Percentiles rank a stretch among this genome's conserved stretches.
These are phyloP conservation scores for Moesziomyces antarcticus DNA, from an alignment of 1,284 basidiomycete species.

Conservation along the genomic window DNA sequence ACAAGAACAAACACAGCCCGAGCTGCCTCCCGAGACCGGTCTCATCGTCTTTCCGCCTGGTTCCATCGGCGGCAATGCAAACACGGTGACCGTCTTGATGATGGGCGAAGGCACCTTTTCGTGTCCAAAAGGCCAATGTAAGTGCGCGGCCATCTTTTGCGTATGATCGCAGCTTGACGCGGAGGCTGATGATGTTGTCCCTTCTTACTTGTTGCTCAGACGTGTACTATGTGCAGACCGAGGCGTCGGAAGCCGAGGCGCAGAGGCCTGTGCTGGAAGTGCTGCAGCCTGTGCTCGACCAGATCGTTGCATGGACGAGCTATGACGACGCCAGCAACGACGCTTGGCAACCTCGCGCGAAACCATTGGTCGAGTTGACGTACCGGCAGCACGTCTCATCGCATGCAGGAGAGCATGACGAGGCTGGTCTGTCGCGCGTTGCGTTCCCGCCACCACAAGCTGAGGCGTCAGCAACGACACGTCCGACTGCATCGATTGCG, in stretches of 20 bases:
- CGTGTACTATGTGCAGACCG: constrained; percentile 49
- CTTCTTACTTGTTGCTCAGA: constrained; percentile 2
- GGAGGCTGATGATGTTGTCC: background rate
- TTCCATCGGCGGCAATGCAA: constrained; percentile 25
- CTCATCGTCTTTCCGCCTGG: constrained; percentile 85
- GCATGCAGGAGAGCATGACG: background rate
- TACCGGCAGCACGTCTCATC: constrained; percentile 20
- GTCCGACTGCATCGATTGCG: constrained; percentile 25
- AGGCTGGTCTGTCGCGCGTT: constrained; percentile 11
- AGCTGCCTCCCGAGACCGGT: constrained; percentile 73
- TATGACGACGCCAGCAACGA: background rate
- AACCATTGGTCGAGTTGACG: constrained; percentile 30
- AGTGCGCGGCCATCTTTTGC: constrained; percentile 4
- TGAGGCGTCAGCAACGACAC: background rate
- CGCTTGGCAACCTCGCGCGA: background rate
- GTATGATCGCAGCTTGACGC: background rate
- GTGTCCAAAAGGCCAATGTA: constrained; percentile 75
- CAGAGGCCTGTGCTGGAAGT: constrained; percentile 5
- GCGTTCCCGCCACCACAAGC: constrained; percentile 23
- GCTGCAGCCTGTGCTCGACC: constrained; percentile 26
- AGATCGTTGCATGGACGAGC: constrained; percentile 12
- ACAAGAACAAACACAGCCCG: background rate
- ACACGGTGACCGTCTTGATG: constrained; percentile 74
- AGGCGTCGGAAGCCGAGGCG: constrained; percentile 1
- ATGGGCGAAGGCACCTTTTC: constrained; percentile 87